Base-by-base conservation (phyloP, 2,329 filamentous ascomycete species). In the Talaromyces sp. region DNA sequence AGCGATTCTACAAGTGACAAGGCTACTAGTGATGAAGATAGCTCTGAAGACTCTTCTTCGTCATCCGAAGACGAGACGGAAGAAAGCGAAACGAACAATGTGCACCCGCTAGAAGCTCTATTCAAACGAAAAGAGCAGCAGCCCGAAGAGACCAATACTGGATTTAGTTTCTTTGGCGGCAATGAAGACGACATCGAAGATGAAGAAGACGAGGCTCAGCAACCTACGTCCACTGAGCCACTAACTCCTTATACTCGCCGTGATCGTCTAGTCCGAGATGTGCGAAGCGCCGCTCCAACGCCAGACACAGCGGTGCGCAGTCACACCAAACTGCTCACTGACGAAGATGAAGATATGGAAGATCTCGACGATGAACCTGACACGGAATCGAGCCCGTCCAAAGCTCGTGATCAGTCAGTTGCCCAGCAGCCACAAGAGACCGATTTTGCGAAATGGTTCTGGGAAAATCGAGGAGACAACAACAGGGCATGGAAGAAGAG, bases 271-370 rank as follows among this genome's bases (percentile, higher is more conserved):
- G 85, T 85, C 57, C 72, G 81, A 36, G 75, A 75, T 52, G 72
- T 90, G n/a, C 85, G 95, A 61, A 97, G 92, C 72, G 92, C 92
- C 5, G 95, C 95, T 2, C 95, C 95, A 0, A 99, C 95, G 0
- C 95, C 95, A 0, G 95, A 99, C 72, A 98, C 95, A 0, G 92
- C 92, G 1, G 87, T 92, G 63, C 87, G 90, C 1, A 87, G 65
- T 60, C 73, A 72, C 33, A 72, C 62, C 51, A 72, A 69, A 51
- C 70, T 75, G 33, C 72, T 71, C 70, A 68, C 67, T 7, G 69
- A 73, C 42, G 70, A 67, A 40, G 67, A 68, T 16, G 60, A 62
- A 5, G 61, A 59, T 10, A 57, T 59, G 56, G 56, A 61, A n/a
- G 62, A 58, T 23, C 30, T 44, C 12, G 56, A 63, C 9, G 58